Evolutionary conservation across 208 protist genomes (phyloP), one percentile per base, ranked within the genome.

Genomic region (Crithidia fasciculata): DNA sequence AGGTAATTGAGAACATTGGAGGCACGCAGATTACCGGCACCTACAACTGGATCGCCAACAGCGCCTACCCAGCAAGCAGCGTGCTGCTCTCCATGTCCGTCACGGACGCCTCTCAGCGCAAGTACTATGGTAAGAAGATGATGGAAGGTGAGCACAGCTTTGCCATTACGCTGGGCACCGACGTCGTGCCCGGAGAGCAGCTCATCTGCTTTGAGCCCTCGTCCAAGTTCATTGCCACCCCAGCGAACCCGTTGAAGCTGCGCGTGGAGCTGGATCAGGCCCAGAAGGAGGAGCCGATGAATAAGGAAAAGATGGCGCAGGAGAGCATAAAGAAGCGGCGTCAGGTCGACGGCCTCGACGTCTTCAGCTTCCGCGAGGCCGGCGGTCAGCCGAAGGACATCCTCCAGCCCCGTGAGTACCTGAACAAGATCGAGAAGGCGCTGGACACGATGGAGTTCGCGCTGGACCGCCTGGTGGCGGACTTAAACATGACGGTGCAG

Each of bases 371-470:
- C 56, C 84, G 81, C 16, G 88, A 94, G 50, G 73, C 73, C 16
- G 85, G 84, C 28, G 88, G 88, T 0, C 70, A 94, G 72, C 39
- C 78, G 64, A 93, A 92, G 78, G 82, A 84, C 40, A 83, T 84
- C 39, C 60, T 96, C 40, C 81, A 81, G 52, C 67, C 84, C 5
- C 78, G 72, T 3, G 80, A 82, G 58, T 94, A 94, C 67, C 76
- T 96, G 57, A 36, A 82, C 8, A 47, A 69, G 8, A 63, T 94
- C 0, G 78, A 86, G 5, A 40, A 28, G 2, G 74, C 43, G 18
- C 57, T 94, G 12, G 43, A 36, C 0, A 50, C 16, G 39, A 60
- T 86, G 50, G 74, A 76, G 39, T 2, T 36, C 1, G 66, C 49
- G 10, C 52, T 84, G 43, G 47, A 64, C 12, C 39, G 68, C 37